A percentile compares a stretch with the other conserved stretches of the same genome.
Conservation (phyloP, 495 filamentous ascomycete species). For the Halenospora varia region DNA sequence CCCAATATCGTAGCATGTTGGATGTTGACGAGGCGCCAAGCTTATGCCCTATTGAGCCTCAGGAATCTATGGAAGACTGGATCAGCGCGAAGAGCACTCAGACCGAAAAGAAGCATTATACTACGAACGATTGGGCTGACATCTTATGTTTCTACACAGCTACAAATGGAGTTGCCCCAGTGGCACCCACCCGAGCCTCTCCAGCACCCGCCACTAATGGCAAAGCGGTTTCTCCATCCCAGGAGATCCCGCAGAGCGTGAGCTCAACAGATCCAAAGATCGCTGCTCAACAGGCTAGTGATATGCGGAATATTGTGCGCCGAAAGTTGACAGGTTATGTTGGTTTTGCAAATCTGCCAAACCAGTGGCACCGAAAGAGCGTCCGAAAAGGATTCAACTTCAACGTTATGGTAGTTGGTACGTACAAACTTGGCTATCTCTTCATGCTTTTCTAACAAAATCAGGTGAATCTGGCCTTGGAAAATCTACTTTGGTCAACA, state of each 20-base stretch:
- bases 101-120: slow-evolving; percentile 14
- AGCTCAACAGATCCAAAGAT: slow-evolving; percentile 76
- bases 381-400: slow-evolving; percentile 99
- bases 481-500: slow-evolving; percentile 99
- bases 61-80: slow-evolving; percentile 20
- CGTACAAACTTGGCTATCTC: slow-evolving; percentile 25
- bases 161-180: slow-evolving; percentile 26
- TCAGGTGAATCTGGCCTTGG: slow-evolving; percentile 97
- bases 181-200: slow-evolving; percentile 23
- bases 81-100: slow-evolving; percentile 12
- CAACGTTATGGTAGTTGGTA: slow-evolving; percentile 99
- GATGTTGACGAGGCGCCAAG: slow-evolving; percentile 42
- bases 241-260: slow-evolving; percentile 27
- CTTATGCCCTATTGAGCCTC: slow-evolving; percentile 32
- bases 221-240: slow-evolving; percentile 15
- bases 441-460: slow-evolving; percentile 10
- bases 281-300: slow-evolving; percentile 67
- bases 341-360: slow-evolving; percentile 96
- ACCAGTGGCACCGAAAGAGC: slow-evolving; percentile 99
- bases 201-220: slow-evolving; percentile 25
- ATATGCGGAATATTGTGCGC: slow-evolving; percentile 96
- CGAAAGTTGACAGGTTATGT: slow-evolving; percentile 98
- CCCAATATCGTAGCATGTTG: slow-evolving; percentile 45
- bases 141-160: slow-evolving; percentile 27
- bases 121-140: slow-evolving; percentile 24